Evolutionary conservation across 768 basidiomycete genomes (phyloP), one percentile per base, ranked within the genome.

Genomic region (Amanita pseudoporphyria): DNA sequence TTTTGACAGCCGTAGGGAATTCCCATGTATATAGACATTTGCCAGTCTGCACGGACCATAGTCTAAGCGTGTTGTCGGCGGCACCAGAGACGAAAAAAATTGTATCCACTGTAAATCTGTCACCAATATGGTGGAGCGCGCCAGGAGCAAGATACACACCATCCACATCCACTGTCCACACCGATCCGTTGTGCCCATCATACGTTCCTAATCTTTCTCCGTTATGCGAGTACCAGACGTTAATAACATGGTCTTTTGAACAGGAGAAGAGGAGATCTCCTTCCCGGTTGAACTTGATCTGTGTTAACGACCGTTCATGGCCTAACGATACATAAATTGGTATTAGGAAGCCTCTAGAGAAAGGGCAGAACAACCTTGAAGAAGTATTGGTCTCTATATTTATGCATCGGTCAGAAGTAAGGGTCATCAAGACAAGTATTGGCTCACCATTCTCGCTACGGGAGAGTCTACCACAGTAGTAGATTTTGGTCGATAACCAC

Each of bases 181-280:
- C 87, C 0, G 88, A 76, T 49, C 96, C 96, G 60, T 98, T 99
- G 67, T 96, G 83, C 35, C 93, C 96, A 40, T 89, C 82, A 62
- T 96, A 98, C 52, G 96, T 99, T 31, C 96, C 96, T 58, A 99
- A 67, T 52, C 96, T 77, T 72, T 98, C 96, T 45, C 96, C 96
- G 59, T 99, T 99, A 60, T 95, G 90, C 10, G 93, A 84, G 65
- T 78, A 96, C 95, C 95, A 98, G 45, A 91, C 93, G 63, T 96
- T 97, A 65, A 97, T 88, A 57, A 89, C 66, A 59, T 86, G 78
- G 65, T 99, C 96, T 76, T 99, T 99, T 58, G 91, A 92, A 62
- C 87, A 90, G 19, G 92, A 84, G 67, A 99, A 96, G 45, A 99
- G 74, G 13, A 99, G 76, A 68, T 98, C 96, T 56, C 96, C 96